Evolutionary conservation across 352 stramenopile genomes (phyloP).

Genomic region (Phytophthora sansomeana): DNA sequence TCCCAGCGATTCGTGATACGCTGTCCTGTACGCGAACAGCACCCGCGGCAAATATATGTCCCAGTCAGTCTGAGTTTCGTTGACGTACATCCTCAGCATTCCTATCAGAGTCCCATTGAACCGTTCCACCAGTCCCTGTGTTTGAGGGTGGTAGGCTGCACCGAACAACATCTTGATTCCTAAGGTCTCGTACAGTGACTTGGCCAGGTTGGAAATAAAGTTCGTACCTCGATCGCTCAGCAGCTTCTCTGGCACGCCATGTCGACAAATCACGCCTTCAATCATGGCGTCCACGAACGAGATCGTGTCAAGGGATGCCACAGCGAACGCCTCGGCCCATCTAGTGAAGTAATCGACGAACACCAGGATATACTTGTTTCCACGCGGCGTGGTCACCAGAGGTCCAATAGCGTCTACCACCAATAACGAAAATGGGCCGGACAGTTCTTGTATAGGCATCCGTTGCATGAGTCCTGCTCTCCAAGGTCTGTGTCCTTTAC

Average conservation of each 20-base stretch:
- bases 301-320: not conserved
- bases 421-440: not conserved
- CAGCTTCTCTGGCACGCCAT: not conserved
- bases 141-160: conserved; percentile 3
- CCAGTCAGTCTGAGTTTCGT: conserved; percentile 2
- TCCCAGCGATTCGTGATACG: not conserved
- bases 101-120: conserved; percentile 2
- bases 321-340: not conserved
- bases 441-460: not conserved
- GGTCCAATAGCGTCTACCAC: not conserved
- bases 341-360: not conserved
- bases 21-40: not conserved
- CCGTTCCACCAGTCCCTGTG: not conserved
- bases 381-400: too few species aligned
- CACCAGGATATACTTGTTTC: too few species aligned
- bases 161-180: conserved; percentile 2
- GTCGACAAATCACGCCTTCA: not conserved
- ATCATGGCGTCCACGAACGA: not conserved
- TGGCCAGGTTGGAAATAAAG: not conserved
- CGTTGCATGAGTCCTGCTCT: not conserved
- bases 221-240: not conserved
- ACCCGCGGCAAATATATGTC: not conserved
- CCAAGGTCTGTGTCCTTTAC: not conserved
- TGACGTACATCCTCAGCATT: conserved; percentile 1
- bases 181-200: not conserved